A percentile compares a stretch with the other conserved stretches of the same genome.
phyloP scores from a whole-genome alignment of 129 eudicot genomes.

The Lactuca sativa region DNA sequence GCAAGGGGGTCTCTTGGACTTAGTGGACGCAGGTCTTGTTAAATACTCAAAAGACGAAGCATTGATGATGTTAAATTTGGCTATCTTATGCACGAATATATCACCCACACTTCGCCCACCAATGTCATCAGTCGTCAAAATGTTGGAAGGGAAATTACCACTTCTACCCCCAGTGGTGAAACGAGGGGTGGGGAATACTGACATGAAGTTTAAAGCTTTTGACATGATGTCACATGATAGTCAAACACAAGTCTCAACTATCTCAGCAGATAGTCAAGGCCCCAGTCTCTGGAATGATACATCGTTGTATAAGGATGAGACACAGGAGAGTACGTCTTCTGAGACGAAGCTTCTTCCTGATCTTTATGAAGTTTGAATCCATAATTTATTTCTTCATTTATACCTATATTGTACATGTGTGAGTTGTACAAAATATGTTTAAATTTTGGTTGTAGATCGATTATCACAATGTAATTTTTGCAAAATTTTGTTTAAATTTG shows the following conservation, averaged over 20 bases:
- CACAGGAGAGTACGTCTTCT: constrained; percentile 26
- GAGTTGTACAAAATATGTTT: too few species aligned
- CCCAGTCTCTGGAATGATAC: constrained; percentile 54
- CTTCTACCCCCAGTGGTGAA: constrained; percentile 61
- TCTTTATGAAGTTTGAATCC: constrained; percentile 38
- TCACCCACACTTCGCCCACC: constrained; percentile 80
- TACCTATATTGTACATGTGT: too few species aligned
- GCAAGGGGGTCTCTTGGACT: constrained; percentile 73
- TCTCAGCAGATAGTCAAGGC: constrained; percentile 39
- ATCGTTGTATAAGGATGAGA: constrained; percentile 43
- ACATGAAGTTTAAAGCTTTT: constrained; percentile 55
- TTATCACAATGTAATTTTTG: too few species aligned
- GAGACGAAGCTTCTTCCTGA: constrained; percentile 41
- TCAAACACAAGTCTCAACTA: constrained; percentile 43
- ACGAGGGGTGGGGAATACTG: constrained; percentile 34
- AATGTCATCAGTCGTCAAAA: constrained; percentile 76
- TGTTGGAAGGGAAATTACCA: constrained; percentile 64
- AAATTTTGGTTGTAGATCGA: too few species aligned
- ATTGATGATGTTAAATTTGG: constrained; percentile 53
- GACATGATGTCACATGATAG: constrained; percentile 53
- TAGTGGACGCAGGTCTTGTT: constrained; percentile 65
- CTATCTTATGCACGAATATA: constrained; percentile 75
- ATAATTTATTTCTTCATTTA: constrained; percentile 3
- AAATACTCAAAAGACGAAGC: constrained; percentile 62
- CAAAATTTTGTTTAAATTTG: too few species aligned